These are phyloP conservation scores for Picocystis salinarum DNA, from an alignment of 139 green algal genomes.

Conservation along the genomic window DNA sequence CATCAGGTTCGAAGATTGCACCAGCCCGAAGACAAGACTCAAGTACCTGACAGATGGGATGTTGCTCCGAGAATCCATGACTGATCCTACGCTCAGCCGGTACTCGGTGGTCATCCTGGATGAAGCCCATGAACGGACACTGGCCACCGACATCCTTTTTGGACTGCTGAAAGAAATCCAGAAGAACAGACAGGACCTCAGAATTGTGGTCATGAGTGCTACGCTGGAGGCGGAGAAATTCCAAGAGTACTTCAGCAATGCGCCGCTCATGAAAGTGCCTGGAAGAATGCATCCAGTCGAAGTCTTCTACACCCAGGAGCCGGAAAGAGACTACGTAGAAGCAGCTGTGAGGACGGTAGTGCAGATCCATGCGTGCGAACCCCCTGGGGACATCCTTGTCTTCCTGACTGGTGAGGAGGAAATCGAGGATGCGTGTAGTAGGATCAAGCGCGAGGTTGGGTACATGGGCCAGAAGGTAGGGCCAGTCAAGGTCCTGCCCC, in stretches of 20 bases:
- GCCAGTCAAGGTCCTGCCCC: conserved; percentile 75
- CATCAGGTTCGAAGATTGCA: conserved; percentile 73
- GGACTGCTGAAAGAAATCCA: conserved; percentile 59
- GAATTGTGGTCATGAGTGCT: conserved; percentile 98
- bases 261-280: conserved; percentile 93
- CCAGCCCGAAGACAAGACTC: conserved; percentile 39
- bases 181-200: conserved; percentile 69
- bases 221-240: conserved; percentile 99
- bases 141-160: conserved; percentile 72
- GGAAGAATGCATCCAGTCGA: conserved; percentile 91
- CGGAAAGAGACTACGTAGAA: conserved; percentile 95
- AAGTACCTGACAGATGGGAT: conserved; percentile 54
- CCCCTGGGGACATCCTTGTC: conserved; percentile 79
- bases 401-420: conserved; percentile 99
- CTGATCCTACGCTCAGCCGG: conserved; percentile 23
- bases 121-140: conserved; percentile 69
- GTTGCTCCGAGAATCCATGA: conserved; percentile 38
- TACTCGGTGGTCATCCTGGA: conserved; percentile 64
- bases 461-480: conserved; percentile 42
- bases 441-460: conserved; percentile 57
- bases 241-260: conserved; percentile 87
- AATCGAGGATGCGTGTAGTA: conserved; percentile 96
- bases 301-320: conserved; percentile 98
- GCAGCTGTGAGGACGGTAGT: conserved; percentile 92
- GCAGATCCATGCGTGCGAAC: conserved; percentile 76